Evolutionary conservation across 2,329 filamentous ascomycete genomes (phyloP).

Genomic region (Microascus cirrosus): DNA sequence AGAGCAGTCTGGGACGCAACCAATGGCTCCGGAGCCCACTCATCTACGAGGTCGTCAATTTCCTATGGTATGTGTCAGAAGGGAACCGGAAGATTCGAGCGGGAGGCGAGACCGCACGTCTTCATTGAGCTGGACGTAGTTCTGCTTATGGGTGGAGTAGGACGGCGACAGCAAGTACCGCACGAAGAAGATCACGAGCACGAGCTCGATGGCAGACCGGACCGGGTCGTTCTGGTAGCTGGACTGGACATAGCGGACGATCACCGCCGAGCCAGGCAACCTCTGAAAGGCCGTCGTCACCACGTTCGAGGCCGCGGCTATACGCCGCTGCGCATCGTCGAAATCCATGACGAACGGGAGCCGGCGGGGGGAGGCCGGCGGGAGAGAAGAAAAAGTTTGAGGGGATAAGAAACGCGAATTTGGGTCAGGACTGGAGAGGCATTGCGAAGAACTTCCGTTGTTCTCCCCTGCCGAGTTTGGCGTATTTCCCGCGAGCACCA

Average conservation of each 20-base stretch:
- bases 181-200: conserved; percentile 91
- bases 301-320: conserved; percentile 39
- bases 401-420: neutral
- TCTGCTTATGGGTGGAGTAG: conserved; percentile 84
- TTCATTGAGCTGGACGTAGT: conserved; percentile 79
- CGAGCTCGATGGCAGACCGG: conserved; percentile 82
- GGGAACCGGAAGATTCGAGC: neutral
- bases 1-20: conserved; percentile 62
- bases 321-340: conserved; percentile 44
- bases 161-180: conserved; percentile 85
- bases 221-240: conserved; percentile 97
- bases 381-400: neutral
- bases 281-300: conserved; percentile 65
- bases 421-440: neutral
- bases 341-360: conserved; percentile 43
- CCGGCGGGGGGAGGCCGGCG: neutral
- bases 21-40: conserved; percentile 91
- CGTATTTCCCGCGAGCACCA: neutral
- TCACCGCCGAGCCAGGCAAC: conserved; percentile 85
- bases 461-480: neutral
- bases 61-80: conserved; percentile 39
- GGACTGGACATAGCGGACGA: conserved; percentile 90
- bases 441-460: neutral
- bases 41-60: conserved; percentile 91
- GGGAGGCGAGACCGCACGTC: conserved; percentile 33